Percentiles rank a stretch among this genome's conserved stretches.
Conservation (phyloP, 1,284 basidiomycete species). For the Moesziomyces antarcticus region DNA sequence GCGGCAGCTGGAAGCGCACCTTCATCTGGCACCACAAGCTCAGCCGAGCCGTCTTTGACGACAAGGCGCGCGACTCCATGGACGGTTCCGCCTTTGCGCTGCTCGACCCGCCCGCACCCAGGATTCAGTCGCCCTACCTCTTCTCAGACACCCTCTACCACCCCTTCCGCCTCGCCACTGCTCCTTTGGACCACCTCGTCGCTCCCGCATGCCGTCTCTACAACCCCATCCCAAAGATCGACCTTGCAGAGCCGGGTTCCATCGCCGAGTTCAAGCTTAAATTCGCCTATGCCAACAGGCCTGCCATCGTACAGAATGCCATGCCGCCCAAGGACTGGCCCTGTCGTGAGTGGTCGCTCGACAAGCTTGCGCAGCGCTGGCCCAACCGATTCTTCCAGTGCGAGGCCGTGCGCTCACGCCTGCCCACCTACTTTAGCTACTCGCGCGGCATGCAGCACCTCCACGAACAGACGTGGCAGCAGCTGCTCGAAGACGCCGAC, state of each 20-base stretch:
- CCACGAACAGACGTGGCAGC: conserved; percentile 37
- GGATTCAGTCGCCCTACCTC: conserved; percentile 46
- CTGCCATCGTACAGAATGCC: conserved; percentile 58
- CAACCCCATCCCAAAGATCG: conserved; percentile 47
- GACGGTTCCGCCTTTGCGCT: conserved; percentile 31
- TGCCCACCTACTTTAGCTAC: conserved; percentile 56
- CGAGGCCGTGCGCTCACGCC: conserved; percentile 53
- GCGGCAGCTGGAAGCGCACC: conserved; percentile 62
- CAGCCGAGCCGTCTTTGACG: conserved; percentile 18
- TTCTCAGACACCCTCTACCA: conserved; percentile 61
- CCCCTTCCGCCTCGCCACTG: conserved; percentile 54
- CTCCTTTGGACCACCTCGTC: conserved; percentile 48
- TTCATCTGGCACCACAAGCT: conserved; percentile 44
- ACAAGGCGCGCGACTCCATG: conserved; percentile 22
- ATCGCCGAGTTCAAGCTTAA: conserved; percentile 29
- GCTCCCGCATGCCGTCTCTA: conserved; percentile 35
- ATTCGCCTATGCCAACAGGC: conserved; percentile 41
- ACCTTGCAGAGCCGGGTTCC: conserved; percentile 28
- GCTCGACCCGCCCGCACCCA: conserved; percentile 22
- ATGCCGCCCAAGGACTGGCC: conserved; percentile 52
- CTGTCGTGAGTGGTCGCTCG: conserved; percentile 54
- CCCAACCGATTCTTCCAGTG: conserved; percentile 54
- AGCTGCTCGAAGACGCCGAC: conserved; percentile 23
- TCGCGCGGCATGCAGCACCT: conserved; percentile 50
- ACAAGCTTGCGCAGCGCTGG: conserved; percentile 48